Base-by-base conservation (phyloP, 768 basidiomycete species). In the Hortiboletus campestris region DNA sequence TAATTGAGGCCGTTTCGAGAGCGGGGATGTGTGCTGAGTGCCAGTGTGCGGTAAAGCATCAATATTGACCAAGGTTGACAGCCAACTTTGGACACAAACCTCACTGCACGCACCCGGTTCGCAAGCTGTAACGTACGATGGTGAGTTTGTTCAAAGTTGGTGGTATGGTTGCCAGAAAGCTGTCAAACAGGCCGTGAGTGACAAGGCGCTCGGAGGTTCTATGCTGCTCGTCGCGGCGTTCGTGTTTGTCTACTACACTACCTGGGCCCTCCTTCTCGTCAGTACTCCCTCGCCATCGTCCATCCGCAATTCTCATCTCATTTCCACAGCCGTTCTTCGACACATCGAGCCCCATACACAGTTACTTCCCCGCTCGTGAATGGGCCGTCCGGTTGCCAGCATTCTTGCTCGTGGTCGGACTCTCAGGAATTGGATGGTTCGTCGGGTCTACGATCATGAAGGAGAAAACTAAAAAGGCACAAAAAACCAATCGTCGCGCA, bases 351-450 rank as follows among this genome's bases (percentile, higher is more conserved):
- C 82, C 85, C 19, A 76, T 96, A 31, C 91, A 94, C 59, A 61
- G 66, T 41, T 85, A 83, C 73, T 98, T 98, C 70, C 96, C 92
- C 0, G 68, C 90, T 6, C 79, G 95, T 46, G 93, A 97, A 76
- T 98, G 94, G 93, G 95, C 93, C 11, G 78, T 98, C 47, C 83
- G 89, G 19, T 70, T 98, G 44, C 94, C 95, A 38, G 88, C 90
- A 3, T 82, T 92, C 70, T 75, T 95, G 47, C 81, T 98, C 9
- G 78, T 94, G 6, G 66, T 89, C 10, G 95, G 94, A 7, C 74
- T 97, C 36, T 78, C 85, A n/a, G 86, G 79, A 12, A 88, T 98
- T 39, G 91, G 90, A 12, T 65, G 79, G 38, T 93, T 97, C 71
- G 73, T 96, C n/a, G 90, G 88, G 5, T 77, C 72, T 11, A 92